Evolutionary conservation across 1,284 basidiomycete species (phyloP), one percentile per base, ranked within the genome.

Genomic region (Pyrrhoderma noxium): DNA sequence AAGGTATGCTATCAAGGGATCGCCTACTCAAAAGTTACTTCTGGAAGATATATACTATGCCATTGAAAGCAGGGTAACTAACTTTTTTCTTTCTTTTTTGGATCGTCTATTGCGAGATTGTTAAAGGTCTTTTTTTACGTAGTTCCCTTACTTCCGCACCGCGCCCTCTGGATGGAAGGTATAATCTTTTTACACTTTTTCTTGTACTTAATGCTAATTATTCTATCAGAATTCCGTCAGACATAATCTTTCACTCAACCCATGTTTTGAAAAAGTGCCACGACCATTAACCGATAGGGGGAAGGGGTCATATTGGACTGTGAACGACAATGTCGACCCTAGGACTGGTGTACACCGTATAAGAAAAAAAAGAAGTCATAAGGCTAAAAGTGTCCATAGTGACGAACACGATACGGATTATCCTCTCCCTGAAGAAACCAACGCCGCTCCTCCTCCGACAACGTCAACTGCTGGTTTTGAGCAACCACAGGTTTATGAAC

Each of bases 171-270:
- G 87, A 19, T 90, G 87, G 87, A 90, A 90, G 75, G 87, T 88
- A 60, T 50, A 23, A 25, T 7, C n/a, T 1, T 27, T 8, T 13
- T n/a, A 23, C 18, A n/a, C 45, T 13, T 14, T 2, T 43, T 18
- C 9, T 37, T 37, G 35, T 11, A 16, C 16, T 37, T 37, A 37
- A 16, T 37, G 9, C 35, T 37, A 37, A 45, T 31, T 14, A 14
- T 18, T 38, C 22, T 11, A 21, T 31, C 46, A 96, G 85, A 95
- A 95, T 66, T 95, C 93, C 38, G 92, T 96, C 58, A 84, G 93
- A 45, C 93, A 95, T 70, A 95, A 94, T 61, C 76, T 96, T 18
- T 93, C 90, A 7, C 76, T 95, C 56, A 95, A 95, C 65, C 90
- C 92, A 56, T 93, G 90, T 61, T 94, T 94, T 64, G 85, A 93